These are phyloP conservation scores for Aspergillus cristatus DNA, from an alignment of 495 filamentous ascomycete genomes.

Conservation along the genomic window DNA sequence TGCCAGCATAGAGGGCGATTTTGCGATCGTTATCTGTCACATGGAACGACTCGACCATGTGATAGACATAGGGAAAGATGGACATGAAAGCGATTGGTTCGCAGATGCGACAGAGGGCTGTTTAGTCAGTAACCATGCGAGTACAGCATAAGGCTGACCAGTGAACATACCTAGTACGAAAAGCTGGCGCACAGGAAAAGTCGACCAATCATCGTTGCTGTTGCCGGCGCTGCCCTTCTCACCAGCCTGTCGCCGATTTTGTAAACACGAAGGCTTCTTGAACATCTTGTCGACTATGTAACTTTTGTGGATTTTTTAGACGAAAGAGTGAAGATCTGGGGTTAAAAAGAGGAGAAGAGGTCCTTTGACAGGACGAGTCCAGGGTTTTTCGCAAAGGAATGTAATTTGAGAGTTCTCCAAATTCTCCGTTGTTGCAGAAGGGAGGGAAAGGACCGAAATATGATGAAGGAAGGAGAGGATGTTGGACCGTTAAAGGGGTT, in stretches of 20 bases:
- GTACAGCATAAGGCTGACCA: neutral
- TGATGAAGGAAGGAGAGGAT: neutral
- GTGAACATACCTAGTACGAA: conserved; percentile 56
- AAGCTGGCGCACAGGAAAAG: conserved; percentile 53
- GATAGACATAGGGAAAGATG: conserved; percentile 98
- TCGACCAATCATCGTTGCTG: conserved; percentile 24
- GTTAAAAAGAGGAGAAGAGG: too few species aligned
- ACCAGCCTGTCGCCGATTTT: conserved; percentile 25
- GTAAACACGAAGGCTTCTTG: conserved; percentile 28
- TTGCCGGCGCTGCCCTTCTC: too few species aligned
- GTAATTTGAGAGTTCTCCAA: conserved; percentile 6
- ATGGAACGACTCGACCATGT: conserved; percentile 89
- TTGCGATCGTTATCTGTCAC: conserved; percentile 67
- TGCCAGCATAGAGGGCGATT: conserved; percentile 86
- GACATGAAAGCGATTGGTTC: conserved; percentile 99
- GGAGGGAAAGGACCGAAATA: conserved; percentile 8
- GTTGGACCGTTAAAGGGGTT: conserved; percentile 13
- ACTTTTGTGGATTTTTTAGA: neutral
- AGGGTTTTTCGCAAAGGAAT: conserved; percentile 9
- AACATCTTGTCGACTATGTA: conserved; percentile 23
- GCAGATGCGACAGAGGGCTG: conserved; percentile 74
- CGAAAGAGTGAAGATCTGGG: neutral
- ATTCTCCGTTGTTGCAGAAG: conserved; percentile 14
- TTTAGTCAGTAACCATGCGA: conserved; percentile 20
- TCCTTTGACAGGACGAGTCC: conserved; percentile 2